Percentiles rank a stretch among this genome's conserved stretches.
These are phyloP conservation scores for Exserohilum turcica DNA, from an alignment of 2,329 filamentous ascomycete genomes.

Conservation along the genomic window DNA sequence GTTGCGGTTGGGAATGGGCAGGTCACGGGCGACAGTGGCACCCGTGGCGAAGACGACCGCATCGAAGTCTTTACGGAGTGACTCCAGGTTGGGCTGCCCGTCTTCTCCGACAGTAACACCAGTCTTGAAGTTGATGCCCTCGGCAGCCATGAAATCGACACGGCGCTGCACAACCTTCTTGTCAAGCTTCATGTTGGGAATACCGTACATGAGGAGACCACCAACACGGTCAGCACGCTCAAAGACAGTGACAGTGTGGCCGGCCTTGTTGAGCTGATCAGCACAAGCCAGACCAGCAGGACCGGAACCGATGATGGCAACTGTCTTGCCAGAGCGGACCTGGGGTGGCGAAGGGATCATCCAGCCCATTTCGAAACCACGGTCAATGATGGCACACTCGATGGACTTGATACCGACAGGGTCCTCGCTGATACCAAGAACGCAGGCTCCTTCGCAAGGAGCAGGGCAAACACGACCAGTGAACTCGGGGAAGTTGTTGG, in stretches of 20 bases:
- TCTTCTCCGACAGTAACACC: conserved; percentile 80
- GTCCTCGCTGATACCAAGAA: conserved; percentile 94
- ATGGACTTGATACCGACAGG: conserved; percentile 98
- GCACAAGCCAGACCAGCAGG: conserved; percentile 88
- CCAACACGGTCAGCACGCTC: conserved; percentile 90
- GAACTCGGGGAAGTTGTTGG: conserved; percentile 98
- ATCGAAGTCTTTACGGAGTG: conserved; percentile 75
- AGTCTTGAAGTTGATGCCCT: conserved; percentile 83
- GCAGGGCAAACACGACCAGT: conserved; percentile 96
- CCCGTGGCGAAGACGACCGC: conserved; percentile 91
- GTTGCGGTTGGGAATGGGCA: conserved; percentile 87
- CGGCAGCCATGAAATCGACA: conserved; percentile 90
- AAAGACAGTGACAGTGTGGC: conserved; percentile 86
- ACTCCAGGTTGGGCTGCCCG: conserved; percentile 68
- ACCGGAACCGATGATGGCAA: conserved; percentile 90
- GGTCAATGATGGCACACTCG: conserved; percentile 96
- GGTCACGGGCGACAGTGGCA: conserved; percentile 88
- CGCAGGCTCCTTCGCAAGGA: conserved; percentile 94
- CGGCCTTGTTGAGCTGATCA: conserved; percentile 92
- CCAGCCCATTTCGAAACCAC: conserved; percentile 97
- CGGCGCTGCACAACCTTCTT: conserved; percentile 96
- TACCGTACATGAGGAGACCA: conserved; percentile 96
- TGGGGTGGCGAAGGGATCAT: conserved; percentile 83
- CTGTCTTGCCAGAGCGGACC: conserved; percentile 81
- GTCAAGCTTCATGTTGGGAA: conserved; percentile 99